phyloP scores from a whole-genome alignment of 2,329 filamentous ascomycete species.

The Ceratocystis albifundus region DNA sequence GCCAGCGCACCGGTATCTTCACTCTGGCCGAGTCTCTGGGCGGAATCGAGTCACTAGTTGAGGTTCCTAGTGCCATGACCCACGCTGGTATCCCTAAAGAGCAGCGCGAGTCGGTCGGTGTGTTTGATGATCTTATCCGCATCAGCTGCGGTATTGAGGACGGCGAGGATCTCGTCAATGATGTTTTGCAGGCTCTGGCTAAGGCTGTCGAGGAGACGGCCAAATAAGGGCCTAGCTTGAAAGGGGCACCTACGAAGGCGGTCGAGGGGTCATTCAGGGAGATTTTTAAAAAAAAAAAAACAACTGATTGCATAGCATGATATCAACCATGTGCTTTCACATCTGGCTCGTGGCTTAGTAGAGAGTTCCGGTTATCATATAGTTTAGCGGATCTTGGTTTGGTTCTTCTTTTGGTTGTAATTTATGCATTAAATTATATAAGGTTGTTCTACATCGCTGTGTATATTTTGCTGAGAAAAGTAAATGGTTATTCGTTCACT shows the following conservation, averaged over 20 bases:
- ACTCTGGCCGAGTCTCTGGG: constrained; percentile 87
- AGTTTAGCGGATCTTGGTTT: constrained; percentile 5
- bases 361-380: not conserved
- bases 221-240: constrained; percentile 12
- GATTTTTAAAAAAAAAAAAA: no score
- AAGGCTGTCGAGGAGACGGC: constrained; percentile 44
- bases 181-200: constrained; percentile 74
- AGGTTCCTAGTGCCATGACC: constrained; percentile 92
- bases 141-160: constrained; percentile 94
- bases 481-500: not conserved
- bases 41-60: constrained; percentile 81
- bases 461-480: not conserved
- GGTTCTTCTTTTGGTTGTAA: constrained; percentile 2
- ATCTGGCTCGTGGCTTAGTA: constrained; percentile 21
- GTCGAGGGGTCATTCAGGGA: no score
- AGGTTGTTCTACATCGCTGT: not conserved
- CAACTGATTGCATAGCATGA: no score
- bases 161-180: constrained; percentile 65
- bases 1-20: constrained; percentile 78
- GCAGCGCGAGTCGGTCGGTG: constrained; percentile 80
- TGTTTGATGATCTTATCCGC: constrained; percentile 87
- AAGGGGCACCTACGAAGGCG: no score
- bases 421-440: not conserved
- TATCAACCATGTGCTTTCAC: not conserved
- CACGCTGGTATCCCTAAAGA: constrained; percentile 89